These are phyloP conservation scores for Hygrocybe coccinea DNA, from an alignment of 768 basidiomycete genomes.

Conservation along the genomic window DNA sequence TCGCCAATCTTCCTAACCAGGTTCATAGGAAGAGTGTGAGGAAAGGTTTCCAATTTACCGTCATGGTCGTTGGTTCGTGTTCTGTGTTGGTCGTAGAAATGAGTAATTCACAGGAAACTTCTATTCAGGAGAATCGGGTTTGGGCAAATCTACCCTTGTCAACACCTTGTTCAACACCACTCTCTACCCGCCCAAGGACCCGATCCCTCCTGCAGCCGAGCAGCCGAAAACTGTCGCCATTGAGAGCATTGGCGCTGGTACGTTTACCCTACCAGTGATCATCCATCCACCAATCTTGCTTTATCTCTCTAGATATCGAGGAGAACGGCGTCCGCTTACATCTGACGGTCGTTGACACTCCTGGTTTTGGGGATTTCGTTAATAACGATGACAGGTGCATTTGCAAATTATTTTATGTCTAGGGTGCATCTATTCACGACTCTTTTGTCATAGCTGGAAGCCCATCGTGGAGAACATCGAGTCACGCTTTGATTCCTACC, in stretches of 20 bases:
- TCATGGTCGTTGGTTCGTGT: conserved; percentile 95
- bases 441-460: conserved; percentile 69
- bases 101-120: conserved; percentile 20
- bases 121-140: conserved; percentile 84
- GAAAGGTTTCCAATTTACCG: conserved; percentile 98
- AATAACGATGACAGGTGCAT: conserved; percentile 95
- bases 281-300: conserved; percentile 19
- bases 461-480: conserved; percentile 98
- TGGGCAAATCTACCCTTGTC: conserved; percentile 97
- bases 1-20: conserved; percentile 98
- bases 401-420: conserved; percentile 8
- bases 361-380: conserved; percentile 98
- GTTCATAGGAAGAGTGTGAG: conserved; percentile 97
- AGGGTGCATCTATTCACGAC: conserved; percentile 13
- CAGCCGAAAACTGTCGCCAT: conserved; percentile 91
- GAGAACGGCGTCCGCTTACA: conserved; percentile 96
- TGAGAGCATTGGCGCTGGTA: conserved; percentile 97
- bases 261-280: conserved; percentile 26
- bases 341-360: conserved; percentile 98
- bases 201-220: conserved; percentile 80
- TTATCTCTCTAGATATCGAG: conserved; percentile 77
- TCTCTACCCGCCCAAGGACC: conserved; percentile 86
- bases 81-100: conserved; percentile 13
- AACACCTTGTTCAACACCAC: conserved; percentile 98
- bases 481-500: conserved; percentile 92